Evolutionary conservation across 768 basidiomycete species (phyloP), one percentile per base, ranked within the genome.

Genomic region (Boletus pseudo-olivaceus): DNA sequence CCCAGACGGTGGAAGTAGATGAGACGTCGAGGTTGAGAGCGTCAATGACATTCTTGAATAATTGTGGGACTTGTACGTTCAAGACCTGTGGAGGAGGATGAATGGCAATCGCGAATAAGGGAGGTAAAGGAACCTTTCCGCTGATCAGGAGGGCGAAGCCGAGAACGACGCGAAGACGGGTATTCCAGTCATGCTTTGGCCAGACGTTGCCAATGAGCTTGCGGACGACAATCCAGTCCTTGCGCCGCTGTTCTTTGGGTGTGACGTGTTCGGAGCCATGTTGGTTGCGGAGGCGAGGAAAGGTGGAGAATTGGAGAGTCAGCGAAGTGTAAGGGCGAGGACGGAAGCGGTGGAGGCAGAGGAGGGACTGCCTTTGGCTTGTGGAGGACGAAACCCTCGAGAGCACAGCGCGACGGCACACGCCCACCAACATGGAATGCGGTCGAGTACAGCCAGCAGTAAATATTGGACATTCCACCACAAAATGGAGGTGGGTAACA

Each of bases 11-110:
- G 5, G 87, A 82, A 7, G 77, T 68, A 12, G 84, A 72, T 12
- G 87, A 82, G 33, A 97, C 77, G 27, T 89, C 84, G 32, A 98
- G 76, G 63, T 98, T 97, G 57, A 99, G 76, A 1, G 90, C 72
- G 67, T 99, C 96, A 49, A 99, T 85, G 40, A 99, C 82, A 27
- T 79, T 72, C 72, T 98, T 98, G 82, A 99, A 99, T 56, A 98
- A 75, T 60, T 92, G 82, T 1, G 97, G 97, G n/a, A 99, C 95
- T 78, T 98, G 96, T 1, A 99, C 97, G 67, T 98, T 99, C 53
- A 98, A 73, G 41, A 97, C 73, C 93, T 94, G 51, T 41, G 4
- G 14, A 12, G n/a, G 5, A 37, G n/a, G 15, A 26, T 64, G 49
- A 57, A 10, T 23, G 38, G 9, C 17, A 45, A 20, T 43, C 11